Evolutionary conservation across 805 yeast genomes (phyloP).

Genomic region (Saccharomycopsis malanga): DNA sequence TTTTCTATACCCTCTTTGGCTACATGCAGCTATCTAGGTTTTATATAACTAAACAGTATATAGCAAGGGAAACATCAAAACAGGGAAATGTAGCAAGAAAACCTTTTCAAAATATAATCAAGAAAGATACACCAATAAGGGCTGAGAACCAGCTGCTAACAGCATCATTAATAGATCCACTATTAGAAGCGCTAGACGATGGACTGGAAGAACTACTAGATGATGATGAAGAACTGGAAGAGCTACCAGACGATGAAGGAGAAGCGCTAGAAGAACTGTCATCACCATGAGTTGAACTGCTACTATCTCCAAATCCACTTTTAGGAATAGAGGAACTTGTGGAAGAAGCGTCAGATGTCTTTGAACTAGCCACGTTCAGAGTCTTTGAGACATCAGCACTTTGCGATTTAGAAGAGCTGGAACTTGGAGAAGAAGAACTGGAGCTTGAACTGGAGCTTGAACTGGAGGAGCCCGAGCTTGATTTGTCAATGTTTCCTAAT

Average conservation of each 20-base stretch:
- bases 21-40: too few relatives aligned
- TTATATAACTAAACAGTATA: too few relatives aligned
- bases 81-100: too few relatives aligned
- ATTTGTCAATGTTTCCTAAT: slow-evolving; percentile 36
- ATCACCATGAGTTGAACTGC: slow-evolving; percentile 16
- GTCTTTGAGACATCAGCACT: slow-evolving; percentile 8
- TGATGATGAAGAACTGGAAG: neutral
- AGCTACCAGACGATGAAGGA: slow-evolving; percentile 18
- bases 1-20: too few relatives aligned
- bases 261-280: slow-evolving; percentile 22
- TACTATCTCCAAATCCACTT: slow-evolving; percentile 18
- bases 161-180: too few relatives aligned
- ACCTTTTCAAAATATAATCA: too few relatives aligned
- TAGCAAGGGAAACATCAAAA: too few relatives aligned
- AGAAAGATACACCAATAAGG: too few relatives aligned
- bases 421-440: slow-evolving; percentile 24
- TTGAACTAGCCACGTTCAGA: slow-evolving; percentile 3
- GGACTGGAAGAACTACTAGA: neutral
- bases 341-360: slow-evolving; percentile 18
- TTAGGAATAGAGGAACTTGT: slow-evolving; percentile 17
- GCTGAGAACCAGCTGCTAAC: too few relatives aligned
- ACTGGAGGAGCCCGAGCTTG: slow-evolving; percentile 22
- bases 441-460: slow-evolving; percentile 21
- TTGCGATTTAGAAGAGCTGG: neutral
- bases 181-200: too few relatives aligned